Evolutionary conservation across 495 filamentous ascomycete genomes (phyloP), one percentile per base, ranked within the genome.

Genomic region (Talaromyces stipitatus): DNA sequence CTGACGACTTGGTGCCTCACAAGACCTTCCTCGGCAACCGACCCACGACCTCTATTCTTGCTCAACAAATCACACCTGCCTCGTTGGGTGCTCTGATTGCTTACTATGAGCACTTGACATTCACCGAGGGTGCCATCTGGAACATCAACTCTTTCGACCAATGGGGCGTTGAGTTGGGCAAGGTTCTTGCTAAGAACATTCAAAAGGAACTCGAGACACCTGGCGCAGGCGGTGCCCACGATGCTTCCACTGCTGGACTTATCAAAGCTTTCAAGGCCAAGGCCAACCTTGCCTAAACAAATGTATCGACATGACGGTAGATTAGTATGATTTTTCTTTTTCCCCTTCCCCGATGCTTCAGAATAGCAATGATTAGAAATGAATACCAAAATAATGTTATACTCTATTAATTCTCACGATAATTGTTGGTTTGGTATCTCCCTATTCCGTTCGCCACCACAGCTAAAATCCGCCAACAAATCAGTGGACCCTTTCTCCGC

Each of bases 61-160:
- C 92, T 6, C 83, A 96, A 60, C 89, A 91, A 75, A 97, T 98
- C 66, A 97, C 95, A 10, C 94, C 94, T 14, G 86, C 84, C 8
- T 91, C 95, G 58, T 82, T 98, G 56, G 94, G 94, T 64, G 94
- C 94, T 24, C 76, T 98, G 60, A 98, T 98, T 70, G 91, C 89
- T 51, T 98, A 96, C 83, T 98, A 98, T 72, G 94, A 98, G 79
- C 94, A 98, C 74, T 68, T 96, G 47, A 97, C 94, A 58, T 97
- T 98, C 78, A 96, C 90, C 33, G 94, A 98, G 74, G 94, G 94
- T 63, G 95, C 90, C 28, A 73, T 97, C 62, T 98, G 94, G 94
- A 95, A 97, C 75, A 97, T 98, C 80, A 98, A 98, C 83, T 88
- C 84, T 63, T 98, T 97, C 69, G 94, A 98, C 78, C 94, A 98